Conservation (phyloP, 208 protist genomes). For the Leishmania mexicana region DNA sequence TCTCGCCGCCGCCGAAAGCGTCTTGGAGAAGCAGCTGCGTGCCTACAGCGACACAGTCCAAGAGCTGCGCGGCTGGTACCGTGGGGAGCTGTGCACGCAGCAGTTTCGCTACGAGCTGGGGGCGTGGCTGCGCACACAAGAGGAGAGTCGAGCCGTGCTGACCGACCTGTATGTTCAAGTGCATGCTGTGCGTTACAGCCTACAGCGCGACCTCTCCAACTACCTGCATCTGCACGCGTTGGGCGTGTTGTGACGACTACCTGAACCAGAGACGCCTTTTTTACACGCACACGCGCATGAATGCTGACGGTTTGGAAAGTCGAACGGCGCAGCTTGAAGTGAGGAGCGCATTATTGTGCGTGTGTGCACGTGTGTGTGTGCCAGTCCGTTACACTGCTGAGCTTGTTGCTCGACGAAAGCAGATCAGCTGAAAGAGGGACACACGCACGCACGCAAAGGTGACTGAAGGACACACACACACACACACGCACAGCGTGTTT, state of each 20-base stretch:
- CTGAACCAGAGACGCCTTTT: background rate
- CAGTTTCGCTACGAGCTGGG: constrained; percentile 19
- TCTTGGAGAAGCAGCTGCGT: constrained; percentile 9
- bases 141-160: constrained; percentile 18
- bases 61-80: constrained; percentile 28
- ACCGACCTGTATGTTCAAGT: constrained; percentile 25
- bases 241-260: constrained; percentile 37
- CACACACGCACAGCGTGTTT: background rate
- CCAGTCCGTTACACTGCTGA: background rate
- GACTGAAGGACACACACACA: background rate
- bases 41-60: constrained; percentile 28
- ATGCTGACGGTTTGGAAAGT: background rate
- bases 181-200: constrained; percentile 36
- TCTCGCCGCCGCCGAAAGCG: constrained; percentile 9
- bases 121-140: constrained; percentile 25
- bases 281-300: background rate
- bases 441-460: background rate
- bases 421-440: background rate
- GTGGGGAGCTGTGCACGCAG: constrained; percentile 20
- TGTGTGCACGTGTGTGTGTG: background rate
- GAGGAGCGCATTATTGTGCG: background rate
- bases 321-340: background rate
- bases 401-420: background rate
- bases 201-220: constrained; percentile 66
- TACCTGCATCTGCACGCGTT: constrained; percentile 58